phyloP scores from a whole-genome alignment of 805 yeast genomes.

The Candida boleticola region DNA sequence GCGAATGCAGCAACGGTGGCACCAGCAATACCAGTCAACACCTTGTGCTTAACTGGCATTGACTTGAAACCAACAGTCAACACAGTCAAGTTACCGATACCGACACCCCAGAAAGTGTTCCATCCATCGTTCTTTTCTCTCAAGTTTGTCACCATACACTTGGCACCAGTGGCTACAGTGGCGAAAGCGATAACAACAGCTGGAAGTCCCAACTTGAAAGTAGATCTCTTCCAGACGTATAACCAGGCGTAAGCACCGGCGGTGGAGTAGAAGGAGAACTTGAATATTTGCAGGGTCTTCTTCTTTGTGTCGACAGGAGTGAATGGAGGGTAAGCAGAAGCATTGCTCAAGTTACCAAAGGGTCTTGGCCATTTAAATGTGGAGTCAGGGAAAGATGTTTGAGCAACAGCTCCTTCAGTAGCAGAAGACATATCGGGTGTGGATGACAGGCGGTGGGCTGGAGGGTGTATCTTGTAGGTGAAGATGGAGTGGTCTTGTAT shows the following conservation, averaged over 20 bases:
- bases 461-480: not conserved
- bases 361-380: constrained; percentile 42
- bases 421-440: constrained; percentile 21
- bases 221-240: constrained; percentile 42
- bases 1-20: constrained; percentile 35
- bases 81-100: constrained; percentile 45
- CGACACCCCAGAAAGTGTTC: constrained; percentile 65
- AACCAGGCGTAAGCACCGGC: constrained; percentile 49
- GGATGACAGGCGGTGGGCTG: not conserved
- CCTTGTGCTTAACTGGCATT: constrained; percentile 41
- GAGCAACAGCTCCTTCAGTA: constrained; percentile 14
- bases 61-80: constrained; percentile 43
- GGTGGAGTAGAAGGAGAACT: constrained; percentile 46
- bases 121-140: constrained; percentile 62
- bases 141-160: constrained; percentile 52
- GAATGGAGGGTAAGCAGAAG: constrained; percentile 46
- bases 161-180: constrained; percentile 50
- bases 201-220: constrained; percentile 40
- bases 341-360: constrained; percentile 36
- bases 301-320: constrained; percentile 55
- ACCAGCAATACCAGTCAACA: constrained; percentile 39
- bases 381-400: constrained; percentile 29
- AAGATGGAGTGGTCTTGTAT: constrained; percentile 4
- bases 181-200: constrained; percentile 42
- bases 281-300: constrained; percentile 47